Base-by-base conservation (phyloP, 345 rosid genomes). In the Mangifera indica region DNA sequence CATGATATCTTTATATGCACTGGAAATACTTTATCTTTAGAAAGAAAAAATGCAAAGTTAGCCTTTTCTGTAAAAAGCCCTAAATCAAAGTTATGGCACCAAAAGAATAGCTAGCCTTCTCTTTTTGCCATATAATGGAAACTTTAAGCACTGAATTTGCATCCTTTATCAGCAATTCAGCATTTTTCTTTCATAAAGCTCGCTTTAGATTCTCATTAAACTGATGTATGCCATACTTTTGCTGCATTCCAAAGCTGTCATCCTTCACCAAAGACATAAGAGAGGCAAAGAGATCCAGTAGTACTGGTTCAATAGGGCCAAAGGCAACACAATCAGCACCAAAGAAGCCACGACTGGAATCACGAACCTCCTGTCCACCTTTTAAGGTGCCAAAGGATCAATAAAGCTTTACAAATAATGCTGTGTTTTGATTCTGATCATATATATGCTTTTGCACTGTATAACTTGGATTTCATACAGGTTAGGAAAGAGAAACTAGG, bases 401-500 rank as follows among this genome's bases (percentile, higher is more conserved):
- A 49, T 24, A 12, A 55, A 49, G 11, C 32, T 29, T 29, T 29
- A 29, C 32, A 29, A 1, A 3, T 5, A 5, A 14, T 46, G 7
- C 44, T n/a, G 46, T 22, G 10, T 32, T 12, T n/a, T 8, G 25
- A 24, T 37, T 51, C 37, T 68, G 45, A 24, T 55, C 20, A 5
- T 55, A 4, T 48, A 15, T 34, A 34, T 3, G n/a, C n/a, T 21
- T 8, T 76, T 51, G 1, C 53, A 24, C n/a, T 48, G 17, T 62
- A 45, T 34, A 65, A 17, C 40, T 70, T 4, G 56, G 10, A 15
- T 3, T 42, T 69, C 24, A 7, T 40, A 72, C 85, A 92, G 98
- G 97, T 89, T 40, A 87, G 98, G 63, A 94, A 92, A 80, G 97
- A 94, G 81, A 94, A 94, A 73, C 66, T 94, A 73, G 98, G 98